Base-by-base conservation (phyloP, 2,329 filamentous ascomycete genomes). In the Geosmithia putterillii region DNA sequence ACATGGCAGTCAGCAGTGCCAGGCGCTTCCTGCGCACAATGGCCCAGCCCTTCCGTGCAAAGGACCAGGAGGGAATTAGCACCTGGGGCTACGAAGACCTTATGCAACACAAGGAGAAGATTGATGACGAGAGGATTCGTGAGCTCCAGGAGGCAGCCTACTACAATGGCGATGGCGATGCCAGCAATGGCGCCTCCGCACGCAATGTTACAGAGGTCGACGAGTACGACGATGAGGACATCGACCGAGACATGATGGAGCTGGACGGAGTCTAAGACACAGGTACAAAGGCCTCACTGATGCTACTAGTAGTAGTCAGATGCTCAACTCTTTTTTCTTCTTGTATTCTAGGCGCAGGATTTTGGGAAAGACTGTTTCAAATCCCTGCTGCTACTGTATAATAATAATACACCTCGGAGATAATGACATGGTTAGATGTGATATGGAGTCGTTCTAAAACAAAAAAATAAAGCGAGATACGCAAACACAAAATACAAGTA, bases 11-110 rank as follows among this genome's bases (percentile, higher is more conserved):
- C 17, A 86, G 86, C 44, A 81, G 77, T 40, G 90, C 92, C 10
- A 88, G 94, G 64, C 83, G 83, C 42, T 98, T 98, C 62, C 63
- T 98, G 56, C 76, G 84, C 47, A 81, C 80, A 21, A 98, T 98
- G 86, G 89, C 86, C 4, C 87, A 94, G 58, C 89, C 89, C 3
- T 94, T 95, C 65, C 78, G 78, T 38, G 69, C 80, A 0, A 81
- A 76, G 51, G 82, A 94, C 58, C 88, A 94, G 55, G 89, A 95
- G 51, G 92, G 90, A 0, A 86, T 95, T 55, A 92, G 86, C 54
- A 94, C 86, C 9, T 98, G 92, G 92, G 88, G 82, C 46, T 66
- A 86, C 36, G 74, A 77, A 46, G 87, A 96, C 55, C 63, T 96
- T 42, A 76, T 82, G 62, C 71, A 67, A 41, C 83, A 95, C 63